Evolutionary conservation across 371 early-diverging fungal species (phyloP), one percentile per base, ranked within the genome.

Genomic region (Mucor irregularis): DNA sequence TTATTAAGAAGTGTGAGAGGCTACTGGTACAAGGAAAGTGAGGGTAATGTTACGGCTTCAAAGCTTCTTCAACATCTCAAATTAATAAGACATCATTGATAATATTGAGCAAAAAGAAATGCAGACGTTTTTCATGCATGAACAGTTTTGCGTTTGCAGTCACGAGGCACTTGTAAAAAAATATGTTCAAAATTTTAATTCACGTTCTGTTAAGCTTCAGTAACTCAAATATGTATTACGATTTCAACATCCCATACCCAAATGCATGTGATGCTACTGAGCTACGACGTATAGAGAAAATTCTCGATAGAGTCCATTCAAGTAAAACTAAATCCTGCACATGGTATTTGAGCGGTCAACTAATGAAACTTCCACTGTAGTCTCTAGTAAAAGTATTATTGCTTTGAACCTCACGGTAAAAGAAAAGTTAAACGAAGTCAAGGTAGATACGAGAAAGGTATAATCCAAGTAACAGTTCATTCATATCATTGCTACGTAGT

Each of bases 391-490:
- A 57, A 78, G 82, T 26, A 85, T 80, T 13, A 76, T 91, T 16
- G 94, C 95, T 3, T 74, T 87, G 43, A 94, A 90, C 72, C 67
- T 83, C 25, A 74, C 71, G 5, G 60, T 87, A 31, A 56, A 64
- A 2, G 83, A 84, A 9, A 85, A 83, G 50, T 54, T 84, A 17
- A 65, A 74, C 19, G 51, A 74, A 9, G 79, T 78, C 44, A 80
- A 90, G 65, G 84, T 88, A 68, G 30, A 24, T 38, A 62, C 33
- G 54, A 65, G 1, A 82, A 84, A 11, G 84, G 83, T 52, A 53
- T 82, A 16, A 66, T 74, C 22, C 49, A 74, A 11, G 78, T 75
- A 37, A 80, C 88, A 63, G 83, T 88, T 66, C 24, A 16, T 44
- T n/a, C n/a, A n/a, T n/a, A n/a, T n/a, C n/a, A n/a, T n/a, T n/a